These are phyloP conservation scores for Teratosphaeriaceae sp. DNA, from an alignment of 2,329 filamentous ascomycete genomes.

Conservation along the genomic window DNA sequence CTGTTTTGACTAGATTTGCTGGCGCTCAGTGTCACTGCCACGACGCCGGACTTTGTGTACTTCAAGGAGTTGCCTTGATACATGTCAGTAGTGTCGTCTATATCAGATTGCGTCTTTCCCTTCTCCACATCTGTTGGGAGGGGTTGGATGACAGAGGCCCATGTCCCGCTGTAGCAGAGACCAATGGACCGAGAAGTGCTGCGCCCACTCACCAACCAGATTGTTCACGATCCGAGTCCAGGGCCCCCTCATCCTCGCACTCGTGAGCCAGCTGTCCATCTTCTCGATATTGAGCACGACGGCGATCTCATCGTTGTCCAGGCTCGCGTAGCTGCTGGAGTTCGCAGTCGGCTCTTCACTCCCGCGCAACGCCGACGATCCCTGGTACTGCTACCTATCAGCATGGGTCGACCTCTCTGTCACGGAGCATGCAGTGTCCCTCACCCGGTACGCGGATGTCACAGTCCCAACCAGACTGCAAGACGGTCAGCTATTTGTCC, in stretches of 20 bases:
- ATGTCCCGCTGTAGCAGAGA: not conserved
- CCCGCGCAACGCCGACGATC: too few species aligned
- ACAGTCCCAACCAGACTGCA: slow-evolving; percentile 10
- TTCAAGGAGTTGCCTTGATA: slow-evolving; percentile 41
- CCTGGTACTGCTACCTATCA: too few species aligned
- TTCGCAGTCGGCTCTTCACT: not conserved
- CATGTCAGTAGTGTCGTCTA: not conserved
- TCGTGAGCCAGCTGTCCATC: slow-evolving; percentile 31
- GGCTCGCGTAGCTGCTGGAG: not conserved
- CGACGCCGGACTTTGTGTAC: slow-evolving; percentile 30
- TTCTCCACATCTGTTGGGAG: not conserved
- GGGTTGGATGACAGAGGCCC: too few species aligned
- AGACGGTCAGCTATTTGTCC: not conserved
- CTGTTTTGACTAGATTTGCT: not conserved
- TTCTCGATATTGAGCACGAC: slow-evolving; percentile 11
- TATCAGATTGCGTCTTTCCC: too few species aligned
- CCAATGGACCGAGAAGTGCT: not conserved
- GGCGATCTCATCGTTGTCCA: slow-evolving; percentile 2
- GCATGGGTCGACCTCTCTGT: not conserved
- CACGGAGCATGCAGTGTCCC: not conserved
- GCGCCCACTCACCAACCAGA: slow-evolving; percentile 17
- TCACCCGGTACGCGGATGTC: slow-evolving; percentile 11
- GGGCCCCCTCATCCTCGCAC: slow-evolving; percentile 35
- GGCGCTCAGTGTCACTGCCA: not conserved
- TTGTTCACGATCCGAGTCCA: slow-evolving; percentile 44